Evolutionary conservation across 352 stramenopile species (phyloP), one percentile per base, ranked within the genome.

Genomic region (Pythium dissotocum): DNA sequence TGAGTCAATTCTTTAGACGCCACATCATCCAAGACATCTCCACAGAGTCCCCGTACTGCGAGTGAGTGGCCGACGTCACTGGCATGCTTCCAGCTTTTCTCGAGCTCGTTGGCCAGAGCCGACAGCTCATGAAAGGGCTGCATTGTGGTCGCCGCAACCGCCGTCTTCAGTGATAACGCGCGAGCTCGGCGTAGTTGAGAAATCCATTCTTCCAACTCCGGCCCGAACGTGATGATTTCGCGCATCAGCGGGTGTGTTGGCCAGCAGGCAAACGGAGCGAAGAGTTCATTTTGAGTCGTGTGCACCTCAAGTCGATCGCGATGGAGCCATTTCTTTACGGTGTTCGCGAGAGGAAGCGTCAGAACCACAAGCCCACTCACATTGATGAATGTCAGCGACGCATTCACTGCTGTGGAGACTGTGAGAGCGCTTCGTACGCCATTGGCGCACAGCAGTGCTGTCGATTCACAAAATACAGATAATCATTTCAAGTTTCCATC

Each of bases 351-450:
- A 36, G 56, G 72, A 14, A 83, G 32, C 3, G 38, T 57, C 16
- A 82, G 58, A 5, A 68, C 21, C n/a, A 65, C 28, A 1, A 86
- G 28, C 28, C 67, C 76, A 10, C 49, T 63, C 6, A 65, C 35
- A 64, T 92, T 89, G n/a, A 89, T 32, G 40, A 83, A 83, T 2
- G 52, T 67, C 13, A 92, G 46, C 6, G 73, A 83, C 14, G 75
- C 60, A 10, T 71, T 78, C 64, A 89, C 75, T 4, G 79, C 76
- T 5, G 84, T 89, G 21, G 82, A 73, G 0, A 92, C 84, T 7
- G 82, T 92, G 13, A 92, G 72, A 10, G 82, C 82, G 38, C 82
- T 92, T 7, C 76, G 73, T 0, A 90, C 80, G 14, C 73, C 74
- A 66, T 83, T 89, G 18, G 83, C 71, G 49, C 75, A 88, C 28